phyloP scores from a whole-genome alignment of 257 asterid species.

The Cinchona pubescens region DNA sequence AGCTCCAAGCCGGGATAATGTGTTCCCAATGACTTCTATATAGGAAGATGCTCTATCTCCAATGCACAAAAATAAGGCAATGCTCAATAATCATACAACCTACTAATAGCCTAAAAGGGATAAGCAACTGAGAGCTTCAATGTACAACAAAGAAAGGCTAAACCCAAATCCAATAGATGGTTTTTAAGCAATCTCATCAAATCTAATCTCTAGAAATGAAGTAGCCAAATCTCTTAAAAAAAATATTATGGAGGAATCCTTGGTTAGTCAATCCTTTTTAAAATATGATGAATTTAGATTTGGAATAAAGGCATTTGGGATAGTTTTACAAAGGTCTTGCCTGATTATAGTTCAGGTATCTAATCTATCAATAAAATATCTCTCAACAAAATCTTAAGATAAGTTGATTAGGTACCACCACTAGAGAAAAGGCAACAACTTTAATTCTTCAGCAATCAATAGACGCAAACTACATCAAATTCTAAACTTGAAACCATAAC shows the following conservation, averaged over 20 bases:
- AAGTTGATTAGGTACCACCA: background rate
- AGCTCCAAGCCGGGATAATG: conserved; percentile 69
- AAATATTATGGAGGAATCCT: background rate
- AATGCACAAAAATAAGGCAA: conserved; percentile 19
- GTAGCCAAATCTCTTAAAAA: background rate
- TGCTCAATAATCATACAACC: conserved; percentile 20
- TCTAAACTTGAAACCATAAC: conserved; percentile 5
- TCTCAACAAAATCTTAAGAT: background rate
- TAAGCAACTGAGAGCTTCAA: conserved; percentile 16
- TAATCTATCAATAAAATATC: background rate
- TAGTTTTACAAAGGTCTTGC: background rate
- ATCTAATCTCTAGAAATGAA: conserved; percentile 16
- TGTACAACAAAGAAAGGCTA: conserved; percentile 18
- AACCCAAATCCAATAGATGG: conserved; percentile 11
- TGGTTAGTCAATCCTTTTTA: background rate
- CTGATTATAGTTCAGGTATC: background rate
- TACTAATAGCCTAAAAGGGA: conserved; percentile 28
- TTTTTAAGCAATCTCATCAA: conserved; percentile 19
- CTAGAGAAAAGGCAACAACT: background rate
- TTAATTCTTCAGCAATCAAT: background rate
- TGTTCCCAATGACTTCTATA: conserved; percentile 89
- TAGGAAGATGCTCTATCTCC: conserved; percentile 75
- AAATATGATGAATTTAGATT: background rate
- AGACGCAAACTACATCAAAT: background rate
- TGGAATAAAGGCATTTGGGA: background rate